phyloP scores from a whole-genome alignment of 129 eudicot species.

The Flaveria trinervia region DNA sequence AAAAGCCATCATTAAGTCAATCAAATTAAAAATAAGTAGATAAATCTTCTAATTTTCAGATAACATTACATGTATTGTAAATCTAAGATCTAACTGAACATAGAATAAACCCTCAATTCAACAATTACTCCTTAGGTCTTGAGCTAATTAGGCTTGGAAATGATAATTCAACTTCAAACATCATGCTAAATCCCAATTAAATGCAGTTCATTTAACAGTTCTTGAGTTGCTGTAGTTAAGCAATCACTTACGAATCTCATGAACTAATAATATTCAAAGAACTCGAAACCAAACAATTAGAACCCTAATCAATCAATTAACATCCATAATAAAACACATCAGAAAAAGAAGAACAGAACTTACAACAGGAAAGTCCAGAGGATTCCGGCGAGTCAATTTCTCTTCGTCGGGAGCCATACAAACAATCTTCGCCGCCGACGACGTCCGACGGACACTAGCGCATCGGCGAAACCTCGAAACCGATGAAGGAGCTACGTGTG shows the following conservation, averaged over 20 bases:
- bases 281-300: not conserved
- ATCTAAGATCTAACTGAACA: no score
- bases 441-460: constrained; percentile 14
- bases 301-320: constrained; percentile 14
- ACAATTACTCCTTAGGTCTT: constrained; percentile 2
- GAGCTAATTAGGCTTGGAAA: not conserved
- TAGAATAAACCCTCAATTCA: not conserved
- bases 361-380: constrained; percentile 82
- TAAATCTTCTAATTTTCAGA: no score
- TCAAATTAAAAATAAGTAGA: not conserved
- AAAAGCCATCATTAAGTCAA: not conserved
- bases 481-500: constrained; percentile 8
- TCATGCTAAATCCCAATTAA: no score
- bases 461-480: constrained; percentile 14
- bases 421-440: constrained; percentile 34
- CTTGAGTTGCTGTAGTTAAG: not conserved
- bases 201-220: no score
- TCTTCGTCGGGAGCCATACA: constrained; percentile 79
- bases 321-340: not conserved
- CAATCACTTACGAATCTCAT: not conserved
- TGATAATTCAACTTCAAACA: not conserved
- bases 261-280: not conserved
- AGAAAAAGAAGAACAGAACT: not conserved
- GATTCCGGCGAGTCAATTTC: constrained; percentile 82
- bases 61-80: no score